Evolutionary conservation across 2,329 filamentous ascomycete genomes (phyloP), one percentile per base, ranked within the genome.

Genomic region (Penicillium sp.): DNA sequence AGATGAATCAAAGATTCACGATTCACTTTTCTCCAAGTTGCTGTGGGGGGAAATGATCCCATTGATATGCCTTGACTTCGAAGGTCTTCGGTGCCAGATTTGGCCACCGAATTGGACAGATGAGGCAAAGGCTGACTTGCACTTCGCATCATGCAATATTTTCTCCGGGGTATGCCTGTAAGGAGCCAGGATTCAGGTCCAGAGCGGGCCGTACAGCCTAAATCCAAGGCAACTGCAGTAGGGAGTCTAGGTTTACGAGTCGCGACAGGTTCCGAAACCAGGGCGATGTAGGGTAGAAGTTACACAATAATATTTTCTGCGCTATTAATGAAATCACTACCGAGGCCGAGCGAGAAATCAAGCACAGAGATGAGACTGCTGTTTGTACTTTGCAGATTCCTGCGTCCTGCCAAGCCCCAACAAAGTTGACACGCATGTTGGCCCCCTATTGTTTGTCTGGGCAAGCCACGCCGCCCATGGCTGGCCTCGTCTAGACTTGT

Each of bases 401-500:
- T 25, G 25, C 3, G 11, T 28, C 5, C 25, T 47, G 43, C 43
- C 43, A 47, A 47, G 43, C 22, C 43, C 14, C 22, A 8, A 6
- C 22, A 15, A 47, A 31, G 5, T 35, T 35, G 45, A 49, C 34
- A 49, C 45, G 25, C 34, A 28, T n/a, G 12, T 34, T 11, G 28
- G 28, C 25, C 31, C 11, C 11, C 11, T 35, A 34, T 35, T 35
- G 34, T 49, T 35, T 1, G 28, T 31, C 28, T 35, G n/a, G 31
- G 45, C 45, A 49, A 49, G 45, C 45, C 45, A 49, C 28, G 14
- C 22, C 14, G 25, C 25, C 22, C 28, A 35, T 48, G 45, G 28
- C 28, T 48, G 28, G 45, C n/a, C 25, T 48, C 45, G 45, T n/a
- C 45, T 48, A 51, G 35, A 51, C 28, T 50, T 37, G 31, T 51